Percentiles rank a stretch among this genome's conserved stretches.
Conservation (phyloP, 2,329 filamentous ascomycete genomes). For the Leptodontidium sp. region DNA sequence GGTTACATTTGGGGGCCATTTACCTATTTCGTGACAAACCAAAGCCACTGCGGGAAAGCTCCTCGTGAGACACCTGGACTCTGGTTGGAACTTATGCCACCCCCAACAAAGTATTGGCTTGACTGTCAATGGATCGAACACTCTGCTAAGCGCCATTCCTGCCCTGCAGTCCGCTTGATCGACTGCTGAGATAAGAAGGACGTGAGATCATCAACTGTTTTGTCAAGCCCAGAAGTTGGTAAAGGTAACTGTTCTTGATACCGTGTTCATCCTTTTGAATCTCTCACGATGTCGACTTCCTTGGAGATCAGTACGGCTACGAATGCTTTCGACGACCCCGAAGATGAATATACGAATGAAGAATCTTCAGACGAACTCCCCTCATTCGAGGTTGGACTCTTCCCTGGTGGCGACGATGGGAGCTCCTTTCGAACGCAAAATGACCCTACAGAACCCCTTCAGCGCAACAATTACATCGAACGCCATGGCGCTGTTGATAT, state of each 20-base stretch:
- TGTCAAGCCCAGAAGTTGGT: no score
- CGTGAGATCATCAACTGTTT: no score
- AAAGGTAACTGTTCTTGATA: background rate
- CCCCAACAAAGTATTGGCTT: no score
- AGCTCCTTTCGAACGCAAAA: constrained; percentile 24
- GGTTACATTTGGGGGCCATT: background rate
- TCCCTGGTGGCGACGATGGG: constrained; percentile 14
- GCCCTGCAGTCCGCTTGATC: no score
- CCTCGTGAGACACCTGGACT: no score
- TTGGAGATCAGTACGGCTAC: background rate
- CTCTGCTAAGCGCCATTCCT: no score
- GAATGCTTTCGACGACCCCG: constrained; percentile 12
- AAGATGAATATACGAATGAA: background rate
- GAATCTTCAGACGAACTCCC: constrained; percentile 13
- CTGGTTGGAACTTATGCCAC: no score
- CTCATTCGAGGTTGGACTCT: constrained; percentile 20
- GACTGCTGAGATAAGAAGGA: no score
- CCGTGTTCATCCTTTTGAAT: background rate
- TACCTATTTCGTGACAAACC: background rate
- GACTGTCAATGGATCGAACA: no score
- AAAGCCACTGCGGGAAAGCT: background rate
- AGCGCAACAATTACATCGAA: constrained; percentile 37
- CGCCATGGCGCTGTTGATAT: constrained; percentile 43
- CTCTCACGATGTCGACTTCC: background rate
- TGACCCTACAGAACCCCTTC: constrained; percentile 23